Evolutionary conservation across 192 early-diverging fungal genomes (phyloP).

Genomic region (Entophlyctis helioformis): DNA sequence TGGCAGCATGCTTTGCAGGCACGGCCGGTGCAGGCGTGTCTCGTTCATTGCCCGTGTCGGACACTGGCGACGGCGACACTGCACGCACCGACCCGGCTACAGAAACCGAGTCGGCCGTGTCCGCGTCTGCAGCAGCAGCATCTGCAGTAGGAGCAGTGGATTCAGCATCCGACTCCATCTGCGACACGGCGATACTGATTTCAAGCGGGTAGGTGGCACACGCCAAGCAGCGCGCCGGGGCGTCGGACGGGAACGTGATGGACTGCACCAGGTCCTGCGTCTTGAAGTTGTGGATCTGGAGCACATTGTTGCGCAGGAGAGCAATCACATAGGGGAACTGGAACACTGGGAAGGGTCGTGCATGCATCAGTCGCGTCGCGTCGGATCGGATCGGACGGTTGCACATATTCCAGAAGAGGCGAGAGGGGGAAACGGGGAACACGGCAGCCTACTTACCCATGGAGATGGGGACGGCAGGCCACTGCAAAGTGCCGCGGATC

Average conservation of each 20-base stretch:
- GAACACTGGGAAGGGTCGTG: constrained; percentile 35
- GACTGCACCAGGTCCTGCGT: constrained; percentile 52
- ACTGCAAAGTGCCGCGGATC: constrained; percentile 52
- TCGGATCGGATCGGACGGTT: background rate
- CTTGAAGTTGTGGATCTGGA: constrained; percentile 68
- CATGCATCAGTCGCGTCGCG: constrained; percentile 7
- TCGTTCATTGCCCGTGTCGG: too few species aligned
- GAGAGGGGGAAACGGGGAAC: background rate
- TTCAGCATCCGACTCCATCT: too few species aligned
- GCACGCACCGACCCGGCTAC: too few species aligned
- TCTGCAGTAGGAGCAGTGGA: too few species aligned
- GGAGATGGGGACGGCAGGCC: constrained; percentile 34
- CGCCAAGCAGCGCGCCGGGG: constrained; percentile 14
- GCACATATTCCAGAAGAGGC: background rate
- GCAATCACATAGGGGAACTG: constrained; percentile 69
- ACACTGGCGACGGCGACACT: too few species aligned
- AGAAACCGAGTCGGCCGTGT: too few species aligned
- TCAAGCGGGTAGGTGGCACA: constrained; percentile 37
- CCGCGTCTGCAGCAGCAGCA: too few species aligned
- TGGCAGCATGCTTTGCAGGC: too few species aligned
- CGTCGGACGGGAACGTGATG: constrained; percentile 15
- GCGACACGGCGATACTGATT: constrained; percentile 40
- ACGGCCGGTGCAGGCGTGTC: too few species aligned
- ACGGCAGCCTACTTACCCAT: constrained; percentile 21
- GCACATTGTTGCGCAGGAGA: constrained; percentile 46